phyloP scores from a whole-genome alignment of 2,329 filamentous ascomycete genomes.

The Calonectria henricotiae region DNA sequence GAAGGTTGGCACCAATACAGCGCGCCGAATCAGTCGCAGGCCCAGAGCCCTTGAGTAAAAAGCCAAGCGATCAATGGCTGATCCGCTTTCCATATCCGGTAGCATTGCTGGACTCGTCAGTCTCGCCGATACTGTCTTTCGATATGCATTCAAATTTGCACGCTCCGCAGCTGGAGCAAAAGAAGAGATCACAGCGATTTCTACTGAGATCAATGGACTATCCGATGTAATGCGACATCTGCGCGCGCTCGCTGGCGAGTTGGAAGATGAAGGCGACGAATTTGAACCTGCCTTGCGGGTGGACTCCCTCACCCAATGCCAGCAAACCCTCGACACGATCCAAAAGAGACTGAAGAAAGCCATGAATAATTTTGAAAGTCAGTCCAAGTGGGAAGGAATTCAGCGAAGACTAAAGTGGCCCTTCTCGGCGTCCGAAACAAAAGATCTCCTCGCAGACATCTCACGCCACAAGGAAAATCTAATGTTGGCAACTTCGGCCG shows the following conservation, averaged over 20 bases:
- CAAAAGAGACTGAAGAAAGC: slow-evolving; percentile 21
- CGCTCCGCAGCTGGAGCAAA: slow-evolving; percentile 15
- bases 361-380: background rate
- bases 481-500: slow-evolving; percentile 26
- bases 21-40: background rate
- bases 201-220: slow-evolving; percentile 25
- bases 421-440: slow-evolving; percentile 35
- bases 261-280: slow-evolving; percentile 21
- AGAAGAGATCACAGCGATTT: slow-evolving; percentile 16
- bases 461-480: slow-evolving; percentile 40
- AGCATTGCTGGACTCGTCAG: slow-evolving; percentile 36
- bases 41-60: background rate
- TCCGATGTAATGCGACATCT: background rate
- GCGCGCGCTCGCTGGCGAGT: slow-evolving; percentile 20
- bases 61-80: slow-evolving; percentile 9
- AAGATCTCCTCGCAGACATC: slow-evolving; percentile 29
- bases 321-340: slow-evolving; percentile 16
- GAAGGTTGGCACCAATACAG: no score
- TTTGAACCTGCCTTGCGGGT: slow-evolving; percentile 24
- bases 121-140: slow-evolving; percentile 29
- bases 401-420: slow-evolving; percentile 40
- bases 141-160: slow-evolving; percentile 27
- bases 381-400: background rate
- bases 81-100: slow-evolving; percentile 34
- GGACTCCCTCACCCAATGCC: slow-evolving; percentile 24